A percentile compares a stretch with the other conserved stretches of the same genome.
Conservation (phyloP, 768 basidiomycete genomes). For the Rhodotorula kratochvilovae region DNA sequence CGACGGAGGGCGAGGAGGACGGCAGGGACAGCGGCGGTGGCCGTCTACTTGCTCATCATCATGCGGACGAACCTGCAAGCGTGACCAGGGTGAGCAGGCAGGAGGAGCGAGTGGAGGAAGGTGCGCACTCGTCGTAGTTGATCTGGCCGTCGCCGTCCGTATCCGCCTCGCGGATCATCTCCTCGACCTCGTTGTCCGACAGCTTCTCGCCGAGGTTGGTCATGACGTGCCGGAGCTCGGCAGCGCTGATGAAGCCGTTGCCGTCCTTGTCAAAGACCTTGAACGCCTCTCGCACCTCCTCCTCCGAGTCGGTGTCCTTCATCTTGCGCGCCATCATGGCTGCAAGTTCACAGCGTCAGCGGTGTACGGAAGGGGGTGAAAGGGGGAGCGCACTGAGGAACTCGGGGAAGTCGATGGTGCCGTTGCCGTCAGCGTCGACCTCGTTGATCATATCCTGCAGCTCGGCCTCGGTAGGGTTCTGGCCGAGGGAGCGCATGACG, state of each 20-base stretch:
- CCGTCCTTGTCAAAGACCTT: constrained; percentile 95
- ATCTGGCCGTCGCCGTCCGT: constrained; percentile 91
- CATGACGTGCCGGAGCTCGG: constrained; percentile 88
- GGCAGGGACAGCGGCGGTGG: too few species aligned
- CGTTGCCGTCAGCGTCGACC: constrained; percentile 82
- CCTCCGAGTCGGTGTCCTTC: constrained; percentile 86
- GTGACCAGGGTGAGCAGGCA: too few species aligned
- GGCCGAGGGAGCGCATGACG: constrained; percentile 86
- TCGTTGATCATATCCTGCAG: constrained; percentile 94
- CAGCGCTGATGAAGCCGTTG: constrained; percentile 70
- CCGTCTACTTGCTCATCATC: neutral
- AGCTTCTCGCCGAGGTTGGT: constrained; percentile 84
- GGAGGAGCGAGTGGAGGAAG: neutral
- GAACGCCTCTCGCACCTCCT: constrained; percentile 95
- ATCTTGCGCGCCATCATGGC: constrained; percentile 61
- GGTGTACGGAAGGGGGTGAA: neutral
- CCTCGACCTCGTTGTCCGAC: constrained; percentile 78
- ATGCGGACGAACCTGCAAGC: neutral
- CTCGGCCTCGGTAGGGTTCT: constrained; percentile 88
- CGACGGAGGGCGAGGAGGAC: too few species aligned
- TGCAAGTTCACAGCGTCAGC: neutral
- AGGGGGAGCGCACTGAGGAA: constrained; percentile 58
- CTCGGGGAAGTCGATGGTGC: constrained; percentile 78
- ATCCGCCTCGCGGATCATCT: constrained; percentile 98
- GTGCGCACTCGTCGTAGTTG: constrained; percentile 67